Percentiles rank a stretch among this genome's conserved stretches.
Evolutionary conservation across 1,139 yeast species (phyloP).

Genomic region (Candida smagusa): DNA sequence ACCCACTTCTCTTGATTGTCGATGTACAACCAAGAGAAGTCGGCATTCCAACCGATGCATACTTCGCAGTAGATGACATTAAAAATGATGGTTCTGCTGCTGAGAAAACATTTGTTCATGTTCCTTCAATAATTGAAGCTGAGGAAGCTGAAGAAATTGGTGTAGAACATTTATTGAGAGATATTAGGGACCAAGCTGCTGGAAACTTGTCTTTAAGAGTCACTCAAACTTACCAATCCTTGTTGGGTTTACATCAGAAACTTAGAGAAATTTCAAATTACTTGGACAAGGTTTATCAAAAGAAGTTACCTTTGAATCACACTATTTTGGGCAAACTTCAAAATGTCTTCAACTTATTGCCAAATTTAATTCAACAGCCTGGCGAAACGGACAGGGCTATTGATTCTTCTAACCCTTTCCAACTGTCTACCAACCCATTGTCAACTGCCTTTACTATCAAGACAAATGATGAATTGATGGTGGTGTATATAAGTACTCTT

Average conservation of each 20-base stretch:
- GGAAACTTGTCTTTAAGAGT: conserved; percentile 85
- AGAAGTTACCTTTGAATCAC: conserved; percentile 83
- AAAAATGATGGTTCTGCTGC: conserved; percentile 96
- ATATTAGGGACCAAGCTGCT: conserved; percentile 94
- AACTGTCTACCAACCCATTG: conserved; percentile 43
- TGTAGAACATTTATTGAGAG: conserved; percentile 92
- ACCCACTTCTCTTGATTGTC: conserved; percentile 84
- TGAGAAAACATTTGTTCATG: conserved; percentile 88
- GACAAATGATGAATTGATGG: conserved; percentile 95
- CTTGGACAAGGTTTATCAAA: conserved; percentile 68
- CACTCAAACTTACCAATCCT: conserved; percentile 84
- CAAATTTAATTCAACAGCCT: conserved; percentile 58
- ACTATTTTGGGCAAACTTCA: conserved; percentile 88
- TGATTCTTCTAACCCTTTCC: conserved; percentile 16
- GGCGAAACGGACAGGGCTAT: conserved; percentile 8
- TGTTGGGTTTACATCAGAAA: conserved; percentile 82
- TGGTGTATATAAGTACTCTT: conserved; percentile 81
- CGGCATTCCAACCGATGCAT: conserved; percentile 95
- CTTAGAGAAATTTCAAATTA: conserved; percentile 77
- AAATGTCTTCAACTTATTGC: conserved; percentile 89
- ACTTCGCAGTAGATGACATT: conserved; percentile 90
- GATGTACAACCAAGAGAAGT: conserved; percentile 81
- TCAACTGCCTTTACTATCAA: conserved; percentile 83
- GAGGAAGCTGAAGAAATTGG: conserved; percentile 99
- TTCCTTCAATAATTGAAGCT: conserved; percentile 90